Evolutionary conservation across 2,329 filamentous ascomycete species (phyloP).

Genomic region (Apiospora aurea): DNA sequence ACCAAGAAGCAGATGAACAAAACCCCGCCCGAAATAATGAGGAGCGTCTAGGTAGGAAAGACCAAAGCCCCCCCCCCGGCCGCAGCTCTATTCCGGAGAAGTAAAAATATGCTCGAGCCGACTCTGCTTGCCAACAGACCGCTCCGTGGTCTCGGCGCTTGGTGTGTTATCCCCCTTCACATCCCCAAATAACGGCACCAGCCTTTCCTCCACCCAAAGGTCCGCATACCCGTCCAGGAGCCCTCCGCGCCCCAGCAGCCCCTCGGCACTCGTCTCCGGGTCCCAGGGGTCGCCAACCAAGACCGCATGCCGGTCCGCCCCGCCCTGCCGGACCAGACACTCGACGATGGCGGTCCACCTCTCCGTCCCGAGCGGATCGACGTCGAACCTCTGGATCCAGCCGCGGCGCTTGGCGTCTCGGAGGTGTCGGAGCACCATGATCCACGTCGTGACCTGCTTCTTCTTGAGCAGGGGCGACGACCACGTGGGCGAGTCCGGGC

Average conservation of each 20-base stretch:
- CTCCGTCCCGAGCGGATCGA: conserved; percentile 36
- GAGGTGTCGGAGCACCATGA: conserved; percentile 40
- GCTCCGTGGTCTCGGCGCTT: too few relatives aligned
- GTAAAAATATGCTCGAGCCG: not conserved
- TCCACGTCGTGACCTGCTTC: conserved; percentile 39
- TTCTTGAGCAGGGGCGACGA: conserved; percentile 27
- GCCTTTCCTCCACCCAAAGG: not conserved
- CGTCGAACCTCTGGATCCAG: conserved; percentile 43
- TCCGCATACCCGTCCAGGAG: conserved; percentile 7
- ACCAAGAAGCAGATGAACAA: too few relatives aligned
- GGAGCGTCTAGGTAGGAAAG: too few relatives aligned
- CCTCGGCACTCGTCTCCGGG: conserved; percentile 38
- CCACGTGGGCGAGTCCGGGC: conserved; percentile 28
- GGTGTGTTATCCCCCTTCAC: not conserved
- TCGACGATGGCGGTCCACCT: conserved; percentile 41
- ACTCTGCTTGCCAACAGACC: not conserved
- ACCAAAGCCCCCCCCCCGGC: too few relatives aligned
- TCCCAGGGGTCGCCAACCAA: conserved; percentile 41
- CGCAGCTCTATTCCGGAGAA: not conserved
- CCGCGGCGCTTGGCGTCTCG: conserved; percentile 40
- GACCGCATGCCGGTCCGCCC: conserved; percentile 38
- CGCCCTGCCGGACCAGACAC: conserved; percentile 37
- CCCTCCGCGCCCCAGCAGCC: conserved; percentile 33
- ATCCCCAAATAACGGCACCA: conserved; percentile 7
- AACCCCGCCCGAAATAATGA: too few relatives aligned